Evolutionary conservation across 2,329 filamentous ascomycete genomes (phyloP).

Genomic region (Colletotrichum salicis): DNA sequence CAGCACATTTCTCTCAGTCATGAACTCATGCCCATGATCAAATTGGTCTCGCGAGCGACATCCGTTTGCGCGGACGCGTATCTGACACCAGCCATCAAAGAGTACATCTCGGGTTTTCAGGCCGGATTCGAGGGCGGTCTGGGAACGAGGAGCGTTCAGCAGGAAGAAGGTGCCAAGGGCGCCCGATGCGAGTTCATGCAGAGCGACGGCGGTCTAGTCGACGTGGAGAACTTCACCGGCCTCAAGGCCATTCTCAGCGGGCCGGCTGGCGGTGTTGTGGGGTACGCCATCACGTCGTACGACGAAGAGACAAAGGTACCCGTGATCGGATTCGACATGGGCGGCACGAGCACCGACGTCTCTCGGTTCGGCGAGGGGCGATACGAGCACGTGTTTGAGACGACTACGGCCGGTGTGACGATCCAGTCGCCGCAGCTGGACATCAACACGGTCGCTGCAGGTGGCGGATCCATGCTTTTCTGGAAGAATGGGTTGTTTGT

Average conservation of each 20-base stretch:
- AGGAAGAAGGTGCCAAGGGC: constrained; percentile 71
- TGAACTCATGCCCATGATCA: constrained; percentile 86
- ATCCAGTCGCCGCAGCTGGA: constrained; percentile 93
- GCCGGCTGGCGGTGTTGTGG: constrained; percentile 92
- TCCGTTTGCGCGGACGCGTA: constrained; percentile 85
- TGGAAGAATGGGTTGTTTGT: constrained; percentile 91
- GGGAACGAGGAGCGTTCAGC: constrained; percentile 78
- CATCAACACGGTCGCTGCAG: constrained; percentile 94
- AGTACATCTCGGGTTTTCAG: constrained; percentile 80
- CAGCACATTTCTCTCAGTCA: constrained; percentile 83
- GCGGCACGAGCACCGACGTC: constrained; percentile 91
- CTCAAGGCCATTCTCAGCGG: constrained; percentile 88
- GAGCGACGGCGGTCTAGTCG: constrained; percentile 79
- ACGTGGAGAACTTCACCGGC: constrained; percentile 85
- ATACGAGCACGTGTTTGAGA: constrained; percentile 95
- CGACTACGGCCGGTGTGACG: constrained; percentile 91
- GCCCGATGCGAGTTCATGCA: constrained; percentile 97
- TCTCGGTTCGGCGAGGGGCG: constrained; percentile 86
- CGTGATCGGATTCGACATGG: constrained; percentile 97
- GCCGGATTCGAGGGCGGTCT: constrained; percentile 84
- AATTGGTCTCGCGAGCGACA: constrained; percentile 78
- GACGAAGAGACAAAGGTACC: constrained; percentile 84
- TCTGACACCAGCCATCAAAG: constrained; percentile 80
- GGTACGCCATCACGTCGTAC: constrained; percentile 91
- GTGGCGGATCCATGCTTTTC: constrained; percentile 85